A percentile compares a stretch with the other conserved stretches of the same genome.
Evolutionary conservation across 768 basidiomycete genomes (phyloP).

Genomic region (Tylopilus sp.): DNA sequence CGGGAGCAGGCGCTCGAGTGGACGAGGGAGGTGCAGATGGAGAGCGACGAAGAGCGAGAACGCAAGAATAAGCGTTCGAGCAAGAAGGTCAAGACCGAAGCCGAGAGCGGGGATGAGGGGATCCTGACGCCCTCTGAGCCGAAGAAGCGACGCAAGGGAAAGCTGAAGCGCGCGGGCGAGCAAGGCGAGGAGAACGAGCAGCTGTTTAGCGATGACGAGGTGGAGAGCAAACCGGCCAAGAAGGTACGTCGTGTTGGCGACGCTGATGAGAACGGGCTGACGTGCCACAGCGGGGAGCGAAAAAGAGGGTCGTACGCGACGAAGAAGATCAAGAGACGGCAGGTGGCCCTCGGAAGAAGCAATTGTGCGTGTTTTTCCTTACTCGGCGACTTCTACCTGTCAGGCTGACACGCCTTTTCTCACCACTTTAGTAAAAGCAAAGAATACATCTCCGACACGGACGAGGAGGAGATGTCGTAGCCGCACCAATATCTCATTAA

Average conservation of each 20-base stretch:
- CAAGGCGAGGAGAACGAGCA: slow-evolving; percentile 59
- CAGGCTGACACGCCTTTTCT: slow-evolving; percentile 4
- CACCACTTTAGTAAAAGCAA: slow-evolving; percentile 70
- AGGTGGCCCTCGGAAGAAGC: slow-evolving; percentile 68
- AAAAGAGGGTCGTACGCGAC: slow-evolving; percentile 75
- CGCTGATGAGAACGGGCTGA: neutral
- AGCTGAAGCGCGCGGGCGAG: slow-evolving; percentile 53
- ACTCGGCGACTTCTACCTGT: no score
- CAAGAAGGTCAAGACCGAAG: slow-evolving; percentile 51
- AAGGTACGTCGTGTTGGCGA: slow-evolving; percentile 46
- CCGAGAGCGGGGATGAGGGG: slow-evolving; percentile 51
- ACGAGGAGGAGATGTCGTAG: slow-evolving; percentile 72
- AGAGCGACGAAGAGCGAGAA: slow-evolving; percentile 80
- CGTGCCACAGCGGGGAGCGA: slow-evolving; percentile 41
- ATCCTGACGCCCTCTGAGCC: slow-evolving; percentile 38
- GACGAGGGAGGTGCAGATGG: slow-evolving; percentile 62
- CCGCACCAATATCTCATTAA: no score
- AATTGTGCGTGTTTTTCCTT: slow-evolving; percentile 58
- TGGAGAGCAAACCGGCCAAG: slow-evolving; percentile 51
- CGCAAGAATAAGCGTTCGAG: slow-evolving; percentile 53
- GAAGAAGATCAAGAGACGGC: slow-evolving; percentile 72
- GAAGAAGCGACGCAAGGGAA: slow-evolving; percentile 79
- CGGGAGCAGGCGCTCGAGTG: slow-evolving; percentile 79
- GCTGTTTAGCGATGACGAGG: slow-evolving; percentile 71
- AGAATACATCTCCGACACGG: slow-evolving; percentile 82